Conservation (phyloP, 1,284 basidiomycete genomes). For the Ustilago crameri region DNA sequence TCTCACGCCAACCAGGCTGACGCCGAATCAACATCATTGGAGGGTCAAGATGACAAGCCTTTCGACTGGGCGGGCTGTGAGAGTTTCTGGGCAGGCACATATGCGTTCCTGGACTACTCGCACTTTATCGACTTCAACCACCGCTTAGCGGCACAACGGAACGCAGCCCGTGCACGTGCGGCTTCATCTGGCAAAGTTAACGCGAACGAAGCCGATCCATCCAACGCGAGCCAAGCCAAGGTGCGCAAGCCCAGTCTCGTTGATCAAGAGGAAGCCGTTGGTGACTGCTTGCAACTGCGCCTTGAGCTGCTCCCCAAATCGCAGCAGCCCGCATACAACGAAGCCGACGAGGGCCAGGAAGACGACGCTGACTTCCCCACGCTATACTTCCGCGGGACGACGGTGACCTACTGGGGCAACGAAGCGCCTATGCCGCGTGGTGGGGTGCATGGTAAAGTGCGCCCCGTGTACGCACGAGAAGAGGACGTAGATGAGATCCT, state of each 20-base stretch:
- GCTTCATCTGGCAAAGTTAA: not conserved
- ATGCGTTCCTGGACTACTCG: conserved; percentile 50
- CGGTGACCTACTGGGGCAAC: conserved; percentile 48
- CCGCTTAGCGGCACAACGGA: conserved; percentile 26
- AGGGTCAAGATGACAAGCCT: conserved; percentile 34
- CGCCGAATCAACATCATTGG: too few relatives aligned
- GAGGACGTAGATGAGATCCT: conserved; percentile 31
- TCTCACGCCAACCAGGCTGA: too few relatives aligned
- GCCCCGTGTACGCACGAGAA: conserved; percentile 41
- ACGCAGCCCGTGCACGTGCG: conserved; percentile 3
- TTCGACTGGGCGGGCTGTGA: conserved; percentile 57
- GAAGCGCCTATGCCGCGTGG: conserved; percentile 42
- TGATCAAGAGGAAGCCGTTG: conserved; percentile 48
- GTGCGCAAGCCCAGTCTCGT: conserved; percentile 19
- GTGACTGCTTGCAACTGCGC: conserved; percentile 52
- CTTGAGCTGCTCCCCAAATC: conserved; percentile 47
- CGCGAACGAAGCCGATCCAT: not conserved
- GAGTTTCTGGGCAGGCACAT: conserved; percentile 49
- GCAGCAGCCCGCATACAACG: conserved; percentile 28
- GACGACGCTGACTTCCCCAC: conserved; percentile 39
- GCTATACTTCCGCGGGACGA: conserved; percentile 51
- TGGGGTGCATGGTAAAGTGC: conserved; percentile 41
- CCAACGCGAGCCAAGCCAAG: not conserved
- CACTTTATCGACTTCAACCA: conserved; percentile 49
- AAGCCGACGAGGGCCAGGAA: conserved; percentile 29